A percentile compares a stretch with the other conserved stretches of the same genome.
phyloP scores from a whole-genome alignment of 208 protist species.

The Zelonia costaricensis region DNA sequence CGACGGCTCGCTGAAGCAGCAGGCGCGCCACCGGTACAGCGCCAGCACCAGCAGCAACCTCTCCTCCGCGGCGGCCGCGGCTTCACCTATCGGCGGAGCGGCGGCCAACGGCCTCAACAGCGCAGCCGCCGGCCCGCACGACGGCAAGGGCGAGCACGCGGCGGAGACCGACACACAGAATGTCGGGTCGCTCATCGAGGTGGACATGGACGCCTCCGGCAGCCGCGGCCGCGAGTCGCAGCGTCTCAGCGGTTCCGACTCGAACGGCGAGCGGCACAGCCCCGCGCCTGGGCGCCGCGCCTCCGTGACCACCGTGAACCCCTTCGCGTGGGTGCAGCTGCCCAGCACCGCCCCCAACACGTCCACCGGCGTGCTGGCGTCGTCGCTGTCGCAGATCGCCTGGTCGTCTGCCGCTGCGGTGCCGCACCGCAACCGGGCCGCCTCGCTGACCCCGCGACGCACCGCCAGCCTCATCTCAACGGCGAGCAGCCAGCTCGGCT shows the following conservation, averaged over 20 bases:
- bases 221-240: neutral
- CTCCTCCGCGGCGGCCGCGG: too few relatives aligned
- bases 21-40: too few relatives aligned
- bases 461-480: slow-evolving; percentile 20
- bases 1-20: too few relatives aligned
- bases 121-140: too few relatives aligned
- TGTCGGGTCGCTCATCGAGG: neutral
- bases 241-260: slow-evolving; percentile 2
- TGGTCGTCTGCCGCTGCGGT: neutral
- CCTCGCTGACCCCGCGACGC: slow-evolving; percentile 1
- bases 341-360: neutral
- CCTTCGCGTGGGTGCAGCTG: neutral
- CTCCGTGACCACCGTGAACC: too few relatives aligned
- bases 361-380: neutral
- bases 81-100: too few relatives aligned
- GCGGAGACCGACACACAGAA: neutral
- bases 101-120: too few relatives aligned
- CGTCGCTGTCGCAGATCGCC: slow-evolving; percentile 4
- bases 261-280: neutral
- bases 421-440: neutral
- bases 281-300: neutral
- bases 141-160: too few relatives aligned
- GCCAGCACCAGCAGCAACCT: too few relatives aligned
- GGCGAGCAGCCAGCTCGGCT: slow-evolving; percentile 16
- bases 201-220: neutral